phyloP scores from a whole-genome alignment of 2,329 filamentous ascomycete genomes.

The Stagonosporopsis cucurbitacearum region DNA sequence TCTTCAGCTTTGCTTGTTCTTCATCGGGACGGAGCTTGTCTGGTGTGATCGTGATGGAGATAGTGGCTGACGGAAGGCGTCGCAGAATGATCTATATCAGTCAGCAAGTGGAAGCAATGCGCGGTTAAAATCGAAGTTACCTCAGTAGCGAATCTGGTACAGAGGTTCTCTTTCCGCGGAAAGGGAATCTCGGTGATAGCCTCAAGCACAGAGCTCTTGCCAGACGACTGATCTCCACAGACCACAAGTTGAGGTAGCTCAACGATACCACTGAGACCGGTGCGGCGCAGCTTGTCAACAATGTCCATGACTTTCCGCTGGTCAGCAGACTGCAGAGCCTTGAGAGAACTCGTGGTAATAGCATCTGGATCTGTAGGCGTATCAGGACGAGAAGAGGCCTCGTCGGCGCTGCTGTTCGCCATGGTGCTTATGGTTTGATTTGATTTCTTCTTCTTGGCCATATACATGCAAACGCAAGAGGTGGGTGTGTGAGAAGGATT shows the following conservation, averaged over 20 bases:
- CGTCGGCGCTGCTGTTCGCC: not conserved
- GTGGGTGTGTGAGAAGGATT: not conserved
- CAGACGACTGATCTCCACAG: conserved; percentile 49
- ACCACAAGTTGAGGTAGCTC: conserved; percentile 41
- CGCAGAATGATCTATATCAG: conserved; percentile 48
- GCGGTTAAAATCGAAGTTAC: not conserved
- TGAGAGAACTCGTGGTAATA: conserved; percentile 45
- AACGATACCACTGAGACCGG: conserved; percentile 50
- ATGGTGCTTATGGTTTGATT: not conserved
- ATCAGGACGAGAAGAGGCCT: not conserved
- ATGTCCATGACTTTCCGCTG: conserved; percentile 59
- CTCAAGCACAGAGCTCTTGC: conserved; percentile 69
- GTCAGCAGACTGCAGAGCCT: conserved; percentile 55
- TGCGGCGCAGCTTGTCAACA: conserved; percentile 59
- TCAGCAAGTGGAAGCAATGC: not conserved
- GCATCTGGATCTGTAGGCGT: conserved; percentile 3
- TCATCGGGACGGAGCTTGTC: conserved; percentile 24
- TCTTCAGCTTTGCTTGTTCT: conserved; percentile 39
- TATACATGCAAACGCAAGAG: not conserved
- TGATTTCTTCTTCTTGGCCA: not conserved
- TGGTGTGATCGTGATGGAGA: conserved; percentile 8
- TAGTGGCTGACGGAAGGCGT: conserved; percentile 32
- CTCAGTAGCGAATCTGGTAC: conserved; percentile 64
- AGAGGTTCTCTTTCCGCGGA: conserved; percentile 59
- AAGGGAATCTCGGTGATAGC: conserved; percentile 67